Base-by-base conservation (phyloP, 768 basidiomycete genomes). In the Suillus bovinus region DNA sequence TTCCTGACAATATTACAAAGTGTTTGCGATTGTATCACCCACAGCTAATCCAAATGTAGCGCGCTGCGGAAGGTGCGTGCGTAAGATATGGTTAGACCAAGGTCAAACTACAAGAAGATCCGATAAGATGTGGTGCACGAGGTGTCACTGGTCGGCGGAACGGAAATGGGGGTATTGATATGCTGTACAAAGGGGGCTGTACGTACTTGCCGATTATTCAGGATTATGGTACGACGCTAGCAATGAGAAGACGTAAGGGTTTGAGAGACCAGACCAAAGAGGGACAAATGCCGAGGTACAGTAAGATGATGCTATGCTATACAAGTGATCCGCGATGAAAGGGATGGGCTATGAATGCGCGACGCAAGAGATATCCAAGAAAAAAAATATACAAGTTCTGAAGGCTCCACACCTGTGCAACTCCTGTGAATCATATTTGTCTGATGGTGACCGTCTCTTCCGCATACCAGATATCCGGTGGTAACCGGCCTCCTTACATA, bases 401-500 rank as follows among this genome's bases (percentile, higher is more conserved):
- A 54, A 54, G 20, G 53, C 10, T 34, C 13, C n/a, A 5, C 20
- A n/a, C 20, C 20, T 14, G 33, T 54, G n/a, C 17, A 8, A 9
- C 20, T 52, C 17, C 9, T n/a, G 10, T 52, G 5, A 34, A 17
- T n/a, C 29, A 7, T 29, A 39, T 29, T 27, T 38, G 1, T 39
- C 34, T 34, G 16, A 34, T 22, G 53, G 22, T 34, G 52, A 34
- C 8, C 5, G 9, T 16, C 17, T 13, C 3, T 3, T 24, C 49
- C 17, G 17, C 36, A 27, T 11, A 10, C 16, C 16, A 17, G 11
- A 56, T 27, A 29, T 27, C 38, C 6, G 10, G 17, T 17, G 24
- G 55, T 9, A 39, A 20, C 16, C 11, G 5, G 14, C 46, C 62
- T 62, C 17, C 49, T 50, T 50, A 80, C 34, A 79, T 64, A 7